Percentiles rank a stretch among this genome's conserved stretches.
Evolutionary conservation across 768 basidiomycete genomes (phyloP).

Genomic region (Obba rivulosa): DNA sequence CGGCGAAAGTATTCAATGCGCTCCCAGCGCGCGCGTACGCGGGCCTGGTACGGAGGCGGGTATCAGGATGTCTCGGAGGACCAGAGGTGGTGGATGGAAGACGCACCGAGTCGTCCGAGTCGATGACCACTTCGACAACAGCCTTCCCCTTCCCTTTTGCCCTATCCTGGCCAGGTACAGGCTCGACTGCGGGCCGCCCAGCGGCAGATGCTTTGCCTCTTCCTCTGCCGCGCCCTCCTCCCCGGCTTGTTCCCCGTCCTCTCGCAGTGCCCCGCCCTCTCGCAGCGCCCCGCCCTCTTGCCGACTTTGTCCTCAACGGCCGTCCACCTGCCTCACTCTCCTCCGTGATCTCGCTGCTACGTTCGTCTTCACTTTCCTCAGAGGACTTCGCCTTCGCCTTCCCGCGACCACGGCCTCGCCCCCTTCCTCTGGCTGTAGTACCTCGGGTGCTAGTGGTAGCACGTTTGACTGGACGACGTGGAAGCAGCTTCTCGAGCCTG

Average conservation of each 20-base stretch:
- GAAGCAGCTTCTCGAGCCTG: conserved; percentile 16
- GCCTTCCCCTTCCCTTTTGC: conserved; percentile 7
- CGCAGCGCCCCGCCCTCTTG: neutral
- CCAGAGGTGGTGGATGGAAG: too few relatives aligned
- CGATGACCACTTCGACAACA: conserved; percentile 1
- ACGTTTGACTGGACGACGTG: conserved; percentile 12
- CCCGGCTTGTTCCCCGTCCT: conserved; percentile 3
- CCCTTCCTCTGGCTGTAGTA: neutral
- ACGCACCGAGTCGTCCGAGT: neutral
- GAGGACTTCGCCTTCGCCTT: neutral
- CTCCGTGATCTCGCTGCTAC: conserved; percentile 1
- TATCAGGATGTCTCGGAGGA: conserved; percentile 1
- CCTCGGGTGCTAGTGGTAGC: conserved; percentile 4
- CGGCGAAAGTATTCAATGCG: conserved; percentile 23
- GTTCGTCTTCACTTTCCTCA: neutral
- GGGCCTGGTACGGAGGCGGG: conserved; percentile 7
- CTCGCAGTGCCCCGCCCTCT: neutral
- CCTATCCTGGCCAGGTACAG: neutral
- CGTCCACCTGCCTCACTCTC: neutral
- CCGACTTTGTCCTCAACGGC: neutral
- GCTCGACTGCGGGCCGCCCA: neutral
- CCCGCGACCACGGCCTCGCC: conserved; percentile 2
- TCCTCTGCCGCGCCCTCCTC: conserved; percentile 3
- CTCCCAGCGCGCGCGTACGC: conserved; percentile 15
- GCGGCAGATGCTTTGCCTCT: neutral